phyloP scores from a whole-genome alignment of 2,329 filamentous ascomycete species.

The Ascochyta viciae-villosae region DNA sequence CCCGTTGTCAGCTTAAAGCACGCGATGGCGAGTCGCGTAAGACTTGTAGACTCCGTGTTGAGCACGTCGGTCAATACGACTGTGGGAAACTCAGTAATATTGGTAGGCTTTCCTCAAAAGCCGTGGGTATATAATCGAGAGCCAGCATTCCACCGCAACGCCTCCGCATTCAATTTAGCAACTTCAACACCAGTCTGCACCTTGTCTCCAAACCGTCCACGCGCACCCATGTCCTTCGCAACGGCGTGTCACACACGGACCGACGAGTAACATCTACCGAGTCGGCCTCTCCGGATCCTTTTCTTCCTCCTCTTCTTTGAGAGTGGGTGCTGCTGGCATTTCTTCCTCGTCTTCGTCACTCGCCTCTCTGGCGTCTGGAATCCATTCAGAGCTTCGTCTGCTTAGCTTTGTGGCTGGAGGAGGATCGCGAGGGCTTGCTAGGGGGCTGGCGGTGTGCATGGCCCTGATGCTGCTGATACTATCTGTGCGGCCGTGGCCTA shows the following conservation, averaged over 20 bases:
- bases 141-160: constrained; percentile 7
- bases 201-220: neutral
- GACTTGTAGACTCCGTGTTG: neutral
- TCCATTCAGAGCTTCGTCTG: constrained; percentile 48
- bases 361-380: constrained; percentile 37
- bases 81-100: constrained; percentile 13
- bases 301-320: constrained; percentile 1
- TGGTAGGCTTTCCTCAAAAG: constrained; percentile 8
- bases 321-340: neutral
- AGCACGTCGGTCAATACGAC: neutral
- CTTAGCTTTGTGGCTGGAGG: constrained; percentile 41
- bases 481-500: constrained; percentile 81
- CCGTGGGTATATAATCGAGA: constrained; percentile 20
- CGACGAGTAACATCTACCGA: neutral
- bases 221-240: neutral
- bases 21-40: neutral
- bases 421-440: constrained; percentile 61
- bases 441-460: constrained; percentile 60
- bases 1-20: neutral
- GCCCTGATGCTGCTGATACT: constrained; percentile 77
- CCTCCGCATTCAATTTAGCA: constrained; percentile 15
- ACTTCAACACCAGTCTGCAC: neutral
- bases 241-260: neutral
- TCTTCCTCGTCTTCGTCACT: constrained; percentile 37
- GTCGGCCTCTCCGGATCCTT: neutral